These are phyloP conservation scores for Auriscalpium orientale DNA, from an alignment of 768 basidiomycete species.

Conservation along the genomic window DNA sequence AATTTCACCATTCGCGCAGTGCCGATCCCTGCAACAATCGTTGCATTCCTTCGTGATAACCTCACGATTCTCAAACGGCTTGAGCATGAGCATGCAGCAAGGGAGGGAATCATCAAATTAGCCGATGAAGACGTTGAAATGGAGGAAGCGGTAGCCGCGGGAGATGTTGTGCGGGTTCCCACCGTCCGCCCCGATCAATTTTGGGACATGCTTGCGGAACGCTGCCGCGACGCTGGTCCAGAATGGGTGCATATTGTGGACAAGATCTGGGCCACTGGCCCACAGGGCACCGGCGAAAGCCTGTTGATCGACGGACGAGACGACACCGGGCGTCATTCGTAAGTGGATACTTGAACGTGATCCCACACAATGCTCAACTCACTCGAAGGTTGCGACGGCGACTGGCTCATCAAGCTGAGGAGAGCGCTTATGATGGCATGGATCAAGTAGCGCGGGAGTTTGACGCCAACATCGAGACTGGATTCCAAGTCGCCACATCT, in stretches of 20 bases:
- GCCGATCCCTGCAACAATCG: slow-evolving; percentile 67
- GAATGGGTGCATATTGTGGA: slow-evolving; percentile 77
- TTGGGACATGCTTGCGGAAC: slow-evolving; percentile 61
- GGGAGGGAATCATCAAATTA: slow-evolving; percentile 25
- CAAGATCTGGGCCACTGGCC: slow-evolving; percentile 87
- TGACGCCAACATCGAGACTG: slow-evolving; percentile 79
- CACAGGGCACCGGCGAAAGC: slow-evolving; percentile 79
- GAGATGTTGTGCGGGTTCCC: slow-evolving; percentile 53
- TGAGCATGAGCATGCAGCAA: slow-evolving; percentile 30
- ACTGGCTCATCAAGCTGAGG: no score
- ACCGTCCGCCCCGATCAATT: slow-evolving; percentile 70
- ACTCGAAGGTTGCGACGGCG: no score
- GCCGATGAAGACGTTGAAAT: slow-evolving; percentile 29
- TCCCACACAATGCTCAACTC: no score
- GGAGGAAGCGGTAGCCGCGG: slow-evolving; percentile 40
- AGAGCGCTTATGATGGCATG: slow-evolving; percentile 11
- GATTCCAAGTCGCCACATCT: slow-evolving; percentile 91
- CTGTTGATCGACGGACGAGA: slow-evolving; percentile 71
- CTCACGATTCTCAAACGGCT: slow-evolving; percentile 53
- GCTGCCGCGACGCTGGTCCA: slow-evolving; percentile 56
- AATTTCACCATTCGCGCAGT: slow-evolving; percentile 77
- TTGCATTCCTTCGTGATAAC: slow-evolving; percentile 75
- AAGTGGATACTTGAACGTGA: slow-evolving; percentile 22
- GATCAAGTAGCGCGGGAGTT: slow-evolving; percentile 42
- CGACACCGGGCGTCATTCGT: slow-evolving; percentile 44